Conservation (phyloP, 768 basidiomycete species). For the Gelatoporia subvermispora region DNA sequence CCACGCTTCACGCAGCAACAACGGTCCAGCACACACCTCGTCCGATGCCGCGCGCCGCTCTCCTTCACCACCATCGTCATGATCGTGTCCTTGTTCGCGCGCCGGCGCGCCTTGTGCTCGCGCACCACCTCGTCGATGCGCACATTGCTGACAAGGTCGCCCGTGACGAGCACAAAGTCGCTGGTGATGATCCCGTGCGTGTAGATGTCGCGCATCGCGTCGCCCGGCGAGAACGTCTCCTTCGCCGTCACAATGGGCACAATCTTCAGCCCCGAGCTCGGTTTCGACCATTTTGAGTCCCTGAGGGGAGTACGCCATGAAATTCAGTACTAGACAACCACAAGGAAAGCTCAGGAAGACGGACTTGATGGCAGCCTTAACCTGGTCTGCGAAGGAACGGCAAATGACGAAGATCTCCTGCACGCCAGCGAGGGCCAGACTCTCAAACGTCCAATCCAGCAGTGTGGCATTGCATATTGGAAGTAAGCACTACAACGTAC, state of each 20-base stretch:
- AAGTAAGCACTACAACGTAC: slow-evolving; percentile 65
- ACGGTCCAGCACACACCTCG: slow-evolving; percentile 47
- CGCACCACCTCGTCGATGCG: slow-evolving; percentile 86
- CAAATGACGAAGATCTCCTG: slow-evolving; percentile 96
- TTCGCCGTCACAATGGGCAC: slow-evolving; percentile 82
- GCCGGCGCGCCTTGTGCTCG: slow-evolving; percentile 82
- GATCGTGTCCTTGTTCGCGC: slow-evolving; percentile 86
- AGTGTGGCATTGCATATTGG: slow-evolving; percentile 93
- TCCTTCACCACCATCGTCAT: slow-evolving; percentile 95
- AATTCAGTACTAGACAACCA: slow-evolving; percentile 4
- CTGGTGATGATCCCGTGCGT: slow-evolving; percentile 83
- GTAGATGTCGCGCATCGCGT: slow-evolving; percentile 92
- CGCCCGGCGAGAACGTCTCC: slow-evolving; percentile 83
- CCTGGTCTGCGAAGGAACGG: slow-evolving; percentile 81
- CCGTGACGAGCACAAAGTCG: slow-evolving; percentile 89
- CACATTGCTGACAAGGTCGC: slow-evolving; percentile 91
- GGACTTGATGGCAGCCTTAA: slow-evolving; percentile 82
- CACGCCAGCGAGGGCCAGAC: slow-evolving; percentile 89
- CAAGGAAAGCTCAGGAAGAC: slow-evolving; percentile 19
- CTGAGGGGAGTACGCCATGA: slow-evolving; percentile 31
- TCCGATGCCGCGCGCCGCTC: slow-evolving; percentile 65
- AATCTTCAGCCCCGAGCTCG: slow-evolving; percentile 75
- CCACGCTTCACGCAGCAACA: background rate
- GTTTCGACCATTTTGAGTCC: slow-evolving; percentile 81
- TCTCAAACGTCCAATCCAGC: slow-evolving; percentile 95